Evolutionary conservation across 495 filamentous ascomycete genomes (phyloP).

Genomic region (Lophium mytilinum): DNA sequence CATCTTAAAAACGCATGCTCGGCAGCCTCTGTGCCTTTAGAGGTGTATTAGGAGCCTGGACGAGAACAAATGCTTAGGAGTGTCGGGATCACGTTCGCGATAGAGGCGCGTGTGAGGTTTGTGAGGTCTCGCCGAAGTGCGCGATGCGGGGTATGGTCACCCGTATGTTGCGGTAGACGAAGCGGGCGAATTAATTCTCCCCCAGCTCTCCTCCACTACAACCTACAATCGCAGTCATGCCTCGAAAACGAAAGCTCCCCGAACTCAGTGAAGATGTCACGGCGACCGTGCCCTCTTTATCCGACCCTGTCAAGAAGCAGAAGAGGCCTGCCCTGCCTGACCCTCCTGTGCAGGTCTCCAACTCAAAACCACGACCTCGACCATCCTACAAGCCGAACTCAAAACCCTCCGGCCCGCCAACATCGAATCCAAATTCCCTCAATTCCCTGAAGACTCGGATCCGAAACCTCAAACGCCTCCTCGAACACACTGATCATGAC

Average conservation of each 20-base stretch:
- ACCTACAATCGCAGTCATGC: constrained; percentile 4
- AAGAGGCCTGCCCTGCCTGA: neutral
- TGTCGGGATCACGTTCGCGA: too few species aligned
- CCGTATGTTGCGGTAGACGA: too few species aligned
- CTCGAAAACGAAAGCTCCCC: constrained; percentile 19
- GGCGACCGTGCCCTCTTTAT: too few species aligned
- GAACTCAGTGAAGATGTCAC: constrained; percentile 4
- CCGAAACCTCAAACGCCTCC: constrained; percentile 52
- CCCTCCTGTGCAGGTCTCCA: too few species aligned
- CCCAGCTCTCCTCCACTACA: neutral
- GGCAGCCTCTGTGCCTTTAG: too few species aligned
- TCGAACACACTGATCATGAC: constrained; percentile 45
- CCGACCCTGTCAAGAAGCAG: neutral
- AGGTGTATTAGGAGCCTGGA: too few species aligned
- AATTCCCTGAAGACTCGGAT: constrained; percentile 50
- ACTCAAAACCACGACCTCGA: too few species aligned
- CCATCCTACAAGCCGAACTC: constrained; percentile 17
- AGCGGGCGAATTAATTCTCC: neutral
- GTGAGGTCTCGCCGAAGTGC: too few species aligned
- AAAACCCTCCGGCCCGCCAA: constrained; percentile 21
- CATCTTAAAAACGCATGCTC: too few species aligned
- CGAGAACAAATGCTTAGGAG: too few species aligned
- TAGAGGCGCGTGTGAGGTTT: too few species aligned
- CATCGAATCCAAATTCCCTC: constrained; percentile 7
- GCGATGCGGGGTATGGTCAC: too few species aligned